These are phyloP conservation scores for Alternaria brassicae DNA, from an alignment of 2,329 filamentous ascomycete species.

Conservation along the genomic window DNA sequence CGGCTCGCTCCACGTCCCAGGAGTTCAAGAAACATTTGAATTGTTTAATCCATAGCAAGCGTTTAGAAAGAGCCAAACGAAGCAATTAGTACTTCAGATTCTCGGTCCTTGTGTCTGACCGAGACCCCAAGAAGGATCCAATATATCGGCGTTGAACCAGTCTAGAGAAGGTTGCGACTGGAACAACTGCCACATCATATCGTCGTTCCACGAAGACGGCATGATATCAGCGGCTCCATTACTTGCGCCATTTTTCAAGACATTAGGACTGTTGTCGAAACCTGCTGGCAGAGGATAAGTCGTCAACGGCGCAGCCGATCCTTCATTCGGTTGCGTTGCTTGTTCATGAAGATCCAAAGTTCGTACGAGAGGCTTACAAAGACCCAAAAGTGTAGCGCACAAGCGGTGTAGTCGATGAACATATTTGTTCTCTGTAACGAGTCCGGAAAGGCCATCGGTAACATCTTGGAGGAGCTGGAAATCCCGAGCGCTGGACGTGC, in stretches of 20 bases:
- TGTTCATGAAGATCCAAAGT: neutral
- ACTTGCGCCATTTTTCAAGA: conserved; percentile 1
- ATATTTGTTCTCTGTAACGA: conserved; percentile 41
- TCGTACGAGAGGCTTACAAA: conserved; percentile 41
- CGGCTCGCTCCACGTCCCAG: too few species aligned
- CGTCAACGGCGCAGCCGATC: neutral
- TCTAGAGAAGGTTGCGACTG: conserved; percentile 44
- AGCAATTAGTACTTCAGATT: neutral
- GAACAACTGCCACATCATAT: conserved; percentile 47
- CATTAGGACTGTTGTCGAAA: neutral
- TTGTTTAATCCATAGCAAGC: neutral
- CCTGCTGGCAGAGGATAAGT: neutral
- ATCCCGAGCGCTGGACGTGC: conserved; percentile 40
- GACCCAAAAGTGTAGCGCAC: conserved; percentile 37
- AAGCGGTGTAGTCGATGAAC: conserved; percentile 38
- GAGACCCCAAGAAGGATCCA: conserved; percentile 37
- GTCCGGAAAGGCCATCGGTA: conserved; percentile 35
- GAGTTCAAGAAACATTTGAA: too few species aligned
- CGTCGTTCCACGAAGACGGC: conserved; percentile 40
- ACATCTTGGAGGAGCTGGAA: conserved; percentile 43
- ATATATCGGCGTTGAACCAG: conserved; percentile 45
- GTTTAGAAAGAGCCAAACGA: too few species aligned
- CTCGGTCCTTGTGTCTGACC: conserved; percentile 3
- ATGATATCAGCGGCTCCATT: conserved; percentile 11
- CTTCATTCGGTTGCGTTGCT: neutral